These are phyloP conservation scores for Phytophthora citrophthora DNA, from an alignment of 352 stramenopile species.

Conservation along the genomic window DNA sequence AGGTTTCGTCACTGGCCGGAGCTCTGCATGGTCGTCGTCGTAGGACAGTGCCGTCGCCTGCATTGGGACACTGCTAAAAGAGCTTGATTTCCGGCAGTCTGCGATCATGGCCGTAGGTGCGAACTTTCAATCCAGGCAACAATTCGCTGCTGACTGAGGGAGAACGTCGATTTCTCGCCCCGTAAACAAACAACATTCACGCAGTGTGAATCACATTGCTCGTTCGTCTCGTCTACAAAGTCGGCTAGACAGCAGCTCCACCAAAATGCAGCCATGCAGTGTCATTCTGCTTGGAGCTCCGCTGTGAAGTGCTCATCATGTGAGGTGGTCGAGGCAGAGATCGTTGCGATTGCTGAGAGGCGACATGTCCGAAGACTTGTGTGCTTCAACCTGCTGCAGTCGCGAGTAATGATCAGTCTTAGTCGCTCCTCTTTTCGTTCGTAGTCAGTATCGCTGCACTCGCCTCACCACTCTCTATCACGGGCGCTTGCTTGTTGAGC, in stretches of 20 bases:
- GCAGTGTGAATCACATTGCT: conserved; percentile 1
- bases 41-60: too few relatives aligned
- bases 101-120: background rate
- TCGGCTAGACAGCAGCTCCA: conserved; percentile 14
- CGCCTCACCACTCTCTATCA: background rate
- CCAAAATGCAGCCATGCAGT: conserved; percentile 16
- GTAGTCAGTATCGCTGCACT: background rate
- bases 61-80: conserved; percentile 9
- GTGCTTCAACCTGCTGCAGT: background rate
- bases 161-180: background rate
- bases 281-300: background rate
- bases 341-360: conserved; percentile 1
- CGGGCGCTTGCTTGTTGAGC: background rate
- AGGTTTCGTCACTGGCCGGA: background rate
- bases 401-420: background rate
- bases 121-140: conserved; percentile 1
- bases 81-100: conserved; percentile 7
- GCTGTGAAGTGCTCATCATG: background rate
- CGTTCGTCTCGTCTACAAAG: conserved; percentile 16
- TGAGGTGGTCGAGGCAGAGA: conserved; percentile 1
- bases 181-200: conserved; percentile 16
- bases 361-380: conserved; percentile 5
- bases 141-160: conserved; percentile 1
- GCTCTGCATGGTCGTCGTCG: background rate
- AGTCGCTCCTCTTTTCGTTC: background rate